Conservation (phyloP, 352 stramenopile species). For the Globisporangium radiosum region DNA sequence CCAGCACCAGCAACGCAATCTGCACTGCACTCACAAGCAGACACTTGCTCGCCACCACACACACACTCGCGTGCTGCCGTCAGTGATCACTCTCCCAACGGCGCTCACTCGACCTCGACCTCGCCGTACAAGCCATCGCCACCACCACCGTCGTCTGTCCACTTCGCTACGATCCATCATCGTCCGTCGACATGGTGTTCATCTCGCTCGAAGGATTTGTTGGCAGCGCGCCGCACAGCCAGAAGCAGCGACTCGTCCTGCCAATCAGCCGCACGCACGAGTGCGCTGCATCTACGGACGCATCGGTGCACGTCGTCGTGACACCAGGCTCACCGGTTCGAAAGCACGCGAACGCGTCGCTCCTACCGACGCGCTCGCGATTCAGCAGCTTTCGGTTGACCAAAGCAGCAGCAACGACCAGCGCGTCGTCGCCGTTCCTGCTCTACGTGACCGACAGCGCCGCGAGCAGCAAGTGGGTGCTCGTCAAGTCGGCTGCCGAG, state of each 20-base stretch:
- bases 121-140: too few species aligned
- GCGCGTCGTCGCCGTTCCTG: constrained; percentile 32
- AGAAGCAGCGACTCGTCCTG: constrained; percentile 5
- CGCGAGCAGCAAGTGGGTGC: constrained; percentile 62
- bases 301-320: constrained; percentile 46
- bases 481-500: constrained; percentile 46
- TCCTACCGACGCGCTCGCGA: constrained; percentile 1
- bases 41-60: too few species aligned
- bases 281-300: constrained; percentile 6
- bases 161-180: too few species aligned
- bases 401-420: constrained; percentile 1
- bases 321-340: constrained; percentile 60
- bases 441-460: constrained; percentile 71
- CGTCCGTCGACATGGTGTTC: constrained; percentile 42
- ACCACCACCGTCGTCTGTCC: too few species aligned
- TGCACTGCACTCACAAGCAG: too few species aligned
- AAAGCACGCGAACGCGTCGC: constrained; percentile 13
- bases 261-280: constrained; percentile 10
- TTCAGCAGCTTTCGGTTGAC: constrained; percentile 4
- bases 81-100: too few species aligned
- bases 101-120: too few species aligned
- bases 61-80: too few species aligned
- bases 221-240: constrained; percentile 8
- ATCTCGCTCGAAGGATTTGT: constrained; percentile 70
- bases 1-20: too few species aligned